Percentiles rank a stretch among this genome's conserved stretches.
phyloP scores from a whole-genome alignment of 768 basidiomycete genomes.

The Pilatotrama ljubarskyi region DNA sequence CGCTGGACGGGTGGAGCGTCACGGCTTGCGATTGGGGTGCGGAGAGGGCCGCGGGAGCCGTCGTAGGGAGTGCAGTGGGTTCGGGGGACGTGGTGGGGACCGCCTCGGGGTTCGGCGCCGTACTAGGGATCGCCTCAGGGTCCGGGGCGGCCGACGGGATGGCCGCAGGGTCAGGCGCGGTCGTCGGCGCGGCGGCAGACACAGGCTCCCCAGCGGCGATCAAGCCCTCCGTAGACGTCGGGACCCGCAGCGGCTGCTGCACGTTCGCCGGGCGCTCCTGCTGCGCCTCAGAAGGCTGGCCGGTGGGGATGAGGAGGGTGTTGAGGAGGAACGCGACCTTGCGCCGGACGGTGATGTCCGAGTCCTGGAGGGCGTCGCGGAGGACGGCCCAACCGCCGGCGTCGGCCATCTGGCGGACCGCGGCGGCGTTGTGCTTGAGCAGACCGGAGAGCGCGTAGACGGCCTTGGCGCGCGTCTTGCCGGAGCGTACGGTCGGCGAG shows the following conservation, averaged over 20 bases:
- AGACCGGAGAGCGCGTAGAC: conserved; percentile 80
- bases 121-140: no score
- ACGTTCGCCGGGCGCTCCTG: conserved; percentile 7
- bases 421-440: conserved; percentile 73
- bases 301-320: conserved; percentile 58
- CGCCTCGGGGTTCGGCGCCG: no score
- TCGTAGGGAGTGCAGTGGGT: not conserved
- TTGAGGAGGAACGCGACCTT: conserved; percentile 79
- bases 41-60: not conserved
- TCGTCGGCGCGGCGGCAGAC: not conserved
- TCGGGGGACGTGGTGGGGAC: not conserved
- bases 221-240: conserved; percentile 1
- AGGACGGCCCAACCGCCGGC: conserved; percentile 67
- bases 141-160: not conserved
- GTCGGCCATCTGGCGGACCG: conserved; percentile 53
- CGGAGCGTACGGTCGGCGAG: conserved; percentile 49
- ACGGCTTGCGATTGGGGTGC: not conserved
- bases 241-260: conserved; percentile 8
- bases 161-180: not conserved
- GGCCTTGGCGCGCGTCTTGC: conserved; percentile 71
- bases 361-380: conserved; percentile 65
- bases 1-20: conserved; percentile 6
- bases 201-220: not conserved
- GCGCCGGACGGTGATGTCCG: conserved; percentile 73
- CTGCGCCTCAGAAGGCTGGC: conserved; percentile 6